phyloP scores from a whole-genome alignment of 1,139 yeast genomes.

The Spencermartinsiella ligniputridi region DNA sequence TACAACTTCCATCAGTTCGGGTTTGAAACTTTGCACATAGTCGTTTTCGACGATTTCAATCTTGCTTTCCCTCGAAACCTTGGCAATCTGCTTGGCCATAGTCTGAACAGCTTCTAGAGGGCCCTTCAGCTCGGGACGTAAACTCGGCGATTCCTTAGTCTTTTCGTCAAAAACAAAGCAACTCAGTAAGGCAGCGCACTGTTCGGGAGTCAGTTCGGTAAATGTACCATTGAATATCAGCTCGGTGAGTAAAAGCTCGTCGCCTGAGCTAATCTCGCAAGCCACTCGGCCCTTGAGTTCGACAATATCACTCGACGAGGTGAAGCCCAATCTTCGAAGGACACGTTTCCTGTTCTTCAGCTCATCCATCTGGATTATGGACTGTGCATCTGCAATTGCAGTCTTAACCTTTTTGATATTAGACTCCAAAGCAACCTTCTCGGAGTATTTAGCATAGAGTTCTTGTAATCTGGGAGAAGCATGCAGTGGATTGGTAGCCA shows the following conservation, averaged over 20 bases:
- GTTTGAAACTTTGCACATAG: conserved; percentile 83
- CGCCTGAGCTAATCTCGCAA: conserved; percentile 95
- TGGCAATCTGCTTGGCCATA: conserved; percentile 87
- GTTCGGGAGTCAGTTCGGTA: conserved; percentile 80
- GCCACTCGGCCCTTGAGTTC: conserved; percentile 96
- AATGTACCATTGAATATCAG: conserved; percentile 92
- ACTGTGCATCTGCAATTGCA: conserved; percentile 76
- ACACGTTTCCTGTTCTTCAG: conserved; percentile 89
- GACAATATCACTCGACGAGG: conserved; percentile 74
- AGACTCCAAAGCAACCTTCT: conserved; percentile 58
- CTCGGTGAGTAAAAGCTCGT: conserved; percentile 73
- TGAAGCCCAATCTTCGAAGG: conserved; percentile 77
- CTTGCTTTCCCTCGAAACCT: conserved; percentile 82
- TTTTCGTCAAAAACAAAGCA: conserved; percentile 97
- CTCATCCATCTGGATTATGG: conserved; percentile 91
- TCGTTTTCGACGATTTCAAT: conserved; percentile 86
- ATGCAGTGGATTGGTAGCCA: conserved; percentile 65
- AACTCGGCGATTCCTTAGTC: conserved; percentile 80
- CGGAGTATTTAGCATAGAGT: conserved; percentile 58
- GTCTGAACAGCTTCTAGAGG: conserved; percentile 84
- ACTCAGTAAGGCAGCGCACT: conserved; percentile 85
- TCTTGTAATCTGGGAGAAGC: conserved; percentile 58
- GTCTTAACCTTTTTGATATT: conserved; percentile 57
- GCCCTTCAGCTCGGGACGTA: conserved; percentile 82
- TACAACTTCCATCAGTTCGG: conserved; percentile 95